Conservation (phyloP, 1,284 basidiomycete species). For the Rhodotorula sp. region DNA sequence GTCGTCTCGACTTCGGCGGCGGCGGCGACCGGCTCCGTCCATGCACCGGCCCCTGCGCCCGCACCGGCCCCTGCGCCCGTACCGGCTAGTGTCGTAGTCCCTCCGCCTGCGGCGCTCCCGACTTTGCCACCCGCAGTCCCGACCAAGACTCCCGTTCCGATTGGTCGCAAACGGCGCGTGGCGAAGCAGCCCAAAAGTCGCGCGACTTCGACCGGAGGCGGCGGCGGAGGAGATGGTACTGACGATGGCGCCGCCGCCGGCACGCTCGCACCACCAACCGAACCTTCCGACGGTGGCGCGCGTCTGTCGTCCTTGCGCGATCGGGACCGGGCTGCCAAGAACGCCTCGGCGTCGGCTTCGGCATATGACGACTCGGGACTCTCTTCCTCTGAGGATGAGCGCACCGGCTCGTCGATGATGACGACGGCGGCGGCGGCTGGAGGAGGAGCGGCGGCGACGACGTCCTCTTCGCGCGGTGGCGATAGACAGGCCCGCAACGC, state of each 20-base stretch:
- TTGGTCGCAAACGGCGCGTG: constrained; percentile 23
- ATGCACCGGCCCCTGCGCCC: not conserved
- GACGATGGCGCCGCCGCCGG: not conserved
- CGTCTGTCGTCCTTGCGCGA: constrained; percentile 2
- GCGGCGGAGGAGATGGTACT: not conserved
- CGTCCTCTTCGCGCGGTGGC: not conserved
- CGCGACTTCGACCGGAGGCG: not conserved
- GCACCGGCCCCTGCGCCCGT: not conserved
- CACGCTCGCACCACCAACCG: not conserved
- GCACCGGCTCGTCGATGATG: not conserved
- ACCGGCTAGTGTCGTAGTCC: not conserved
- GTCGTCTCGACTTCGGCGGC: not conserved
- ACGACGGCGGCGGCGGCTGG: no score
- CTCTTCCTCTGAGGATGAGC: not conserved
- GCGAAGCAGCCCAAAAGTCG: constrained; percentile 18
- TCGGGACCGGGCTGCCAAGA: not conserved
- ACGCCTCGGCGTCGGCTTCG: constrained; percentile 4
- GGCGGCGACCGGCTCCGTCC: not conserved
- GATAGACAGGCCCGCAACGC: not conserved
- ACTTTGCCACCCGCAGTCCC: not conserved
- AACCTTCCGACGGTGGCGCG: not conserved
- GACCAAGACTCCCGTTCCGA: constrained; percentile 2
- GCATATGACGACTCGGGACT: not conserved
- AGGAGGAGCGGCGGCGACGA: not conserved
- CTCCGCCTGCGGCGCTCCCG: not conserved